Base-by-base conservation (phyloP, 305 asterid genomes). In the Fraxinus greggii region DNA sequence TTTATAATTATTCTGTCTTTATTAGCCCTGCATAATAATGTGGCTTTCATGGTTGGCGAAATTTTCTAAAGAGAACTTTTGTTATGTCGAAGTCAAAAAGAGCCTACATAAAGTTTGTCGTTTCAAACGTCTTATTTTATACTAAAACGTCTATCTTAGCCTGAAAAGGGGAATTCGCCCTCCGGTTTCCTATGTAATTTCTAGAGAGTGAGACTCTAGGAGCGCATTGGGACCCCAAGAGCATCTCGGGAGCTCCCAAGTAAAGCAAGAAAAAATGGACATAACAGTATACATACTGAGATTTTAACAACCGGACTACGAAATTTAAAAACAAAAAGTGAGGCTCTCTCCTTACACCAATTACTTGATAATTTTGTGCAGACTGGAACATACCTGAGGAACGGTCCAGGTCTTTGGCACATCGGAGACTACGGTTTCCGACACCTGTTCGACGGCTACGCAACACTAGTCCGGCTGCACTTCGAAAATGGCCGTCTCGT, bases 341-440 rank as follows among this genome's bases (percentile, higher is more conserved):
- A 13, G 74, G 21, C 9, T 28, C 36, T 13, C 74, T 10, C 36
- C 21, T 13, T 7, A 67, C 35, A 10, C 36, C 17, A 4, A 13
- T 28, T 0, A 67, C 74, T 67, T 4, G 38, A 67, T 67, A 67
- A 72, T 72, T 32, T 32, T 72, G 12, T 86, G 90, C 92, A 96
- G 99, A 91, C 87, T 17, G 99, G 99, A 26, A 96, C 98, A 26
- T 94, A 96, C 88, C 89, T 96, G 2, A 88, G 99, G 78, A 96
- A 96, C 75, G 99, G 99, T 0, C 99, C 99, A 28, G 99, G 99
- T 0, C 87, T 89, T 70, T 96, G 99, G 99, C 91, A 96, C 87
- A 73, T 96, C 19, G 99, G 95, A 1, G 93, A 93, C 84, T 91
- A 96, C 90, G 80, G 86, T 86, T 92, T 96, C 90, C 98, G 97